Base-by-base conservation (phyloP, 2,329 filamentous ascomycete genomes). In the Biscogniauxia sp. region DNA sequence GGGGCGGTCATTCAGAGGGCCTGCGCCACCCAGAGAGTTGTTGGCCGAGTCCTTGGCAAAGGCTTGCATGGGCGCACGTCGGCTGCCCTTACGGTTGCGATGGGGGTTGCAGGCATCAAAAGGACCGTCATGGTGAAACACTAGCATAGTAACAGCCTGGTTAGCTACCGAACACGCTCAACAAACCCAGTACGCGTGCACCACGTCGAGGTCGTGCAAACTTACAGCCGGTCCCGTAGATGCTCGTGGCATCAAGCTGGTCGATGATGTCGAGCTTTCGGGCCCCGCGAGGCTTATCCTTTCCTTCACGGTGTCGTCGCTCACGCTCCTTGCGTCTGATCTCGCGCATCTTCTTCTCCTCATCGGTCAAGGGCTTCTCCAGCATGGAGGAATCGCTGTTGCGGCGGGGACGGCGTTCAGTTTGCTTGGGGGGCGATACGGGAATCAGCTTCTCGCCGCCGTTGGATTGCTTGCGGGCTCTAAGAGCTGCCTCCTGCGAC, bases 21-120 rank as follows among this genome's bases (percentile, higher is more conserved):
- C 95, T 15, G 92, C 82, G 13, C 95, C 95, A 59, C 94, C 94
- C 13, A 99, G 79, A 1, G 89, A 88, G 80, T 97, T 98, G 80
- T 99, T 99, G 62, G 91, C 84, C 1, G 93, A 97, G 69, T 91
- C 92, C 70, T 92, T 91, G 20, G 95, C 92, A 76, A 98, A 99
- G 1, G 95, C 95, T 74, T 96, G 89, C 92, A 99, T 97, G 0
- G 95, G 95, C 6, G 95, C 93, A 58, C 90, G 88, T 62, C 88
- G 87, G 70, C 89, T 88, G 69, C 88, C 91, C 72, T 91, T 90
- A 60, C 91, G 88, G 76, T 98, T 99, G 66, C 95, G 91, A 74
- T 96, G 91, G 4, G 95, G 93, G 75, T 97, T 96, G 74, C 95
- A 91, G 20, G 95, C 95, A 76, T 99, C 95, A 70, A 97, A 99